Conservation (phyloP, 805 yeast species). For the Starmerella scarabaei region DNA sequence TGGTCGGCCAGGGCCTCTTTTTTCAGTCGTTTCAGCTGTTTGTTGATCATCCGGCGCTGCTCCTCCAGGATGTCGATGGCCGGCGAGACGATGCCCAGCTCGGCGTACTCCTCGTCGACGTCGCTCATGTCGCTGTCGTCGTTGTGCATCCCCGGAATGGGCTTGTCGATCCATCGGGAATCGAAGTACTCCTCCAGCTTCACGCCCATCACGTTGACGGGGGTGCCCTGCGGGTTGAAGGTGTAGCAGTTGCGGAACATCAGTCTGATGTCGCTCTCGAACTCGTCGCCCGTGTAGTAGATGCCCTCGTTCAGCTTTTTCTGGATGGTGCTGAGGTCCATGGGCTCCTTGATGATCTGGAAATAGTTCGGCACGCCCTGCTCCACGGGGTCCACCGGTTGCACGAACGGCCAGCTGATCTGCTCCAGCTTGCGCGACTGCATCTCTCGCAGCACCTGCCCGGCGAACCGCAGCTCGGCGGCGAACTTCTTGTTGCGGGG, state of each 20-base stretch:
- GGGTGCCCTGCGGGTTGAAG: constrained; percentile 94
- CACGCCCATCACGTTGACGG: constrained; percentile 92
- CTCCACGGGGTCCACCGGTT: constrained; percentile 92
- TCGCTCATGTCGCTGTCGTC: constrained; percentile 34
- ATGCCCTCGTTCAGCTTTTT: constrained; percentile 72
- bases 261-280: constrained; percentile 67
- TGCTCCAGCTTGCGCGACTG: constrained; percentile 69
- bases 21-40: constrained; percentile 70
- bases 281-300: constrained; percentile 78
- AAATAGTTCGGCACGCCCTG: constrained; percentile 81
- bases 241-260: constrained; percentile 80
- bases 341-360: constrained; percentile 78
- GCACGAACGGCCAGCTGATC: constrained; percentile 78
- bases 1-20: constrained; percentile 21
- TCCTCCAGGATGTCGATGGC: constrained; percentile 82
- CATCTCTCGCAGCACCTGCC: constrained; percentile 68
- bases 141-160: constrained; percentile 47
- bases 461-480: constrained; percentile 77
- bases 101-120: constrained; percentile 32
- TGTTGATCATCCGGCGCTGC: constrained; percentile 73
- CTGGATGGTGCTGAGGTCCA: constrained; percentile 84
- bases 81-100: constrained; percentile 61
- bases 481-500: constrained; percentile 80
- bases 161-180: constrained; percentile 77
- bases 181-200: constrained; percentile 75